phyloP scores from a whole-genome alignment of 768 basidiomycete genomes.

The Leccinum arenicola region DNA sequence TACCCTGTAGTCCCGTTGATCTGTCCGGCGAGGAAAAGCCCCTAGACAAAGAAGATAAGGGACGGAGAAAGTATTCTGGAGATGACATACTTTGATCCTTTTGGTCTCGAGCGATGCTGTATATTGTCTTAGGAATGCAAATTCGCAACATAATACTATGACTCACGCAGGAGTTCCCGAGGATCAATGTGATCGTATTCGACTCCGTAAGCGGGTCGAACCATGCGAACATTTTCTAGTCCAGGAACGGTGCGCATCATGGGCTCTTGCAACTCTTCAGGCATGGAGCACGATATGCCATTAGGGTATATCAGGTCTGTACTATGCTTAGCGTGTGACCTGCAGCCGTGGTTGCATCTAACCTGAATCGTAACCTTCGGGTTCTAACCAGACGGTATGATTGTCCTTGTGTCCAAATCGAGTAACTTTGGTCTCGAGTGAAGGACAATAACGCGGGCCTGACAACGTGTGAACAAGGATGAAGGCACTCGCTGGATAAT shows the following conservation, averaged over 20 bases:
- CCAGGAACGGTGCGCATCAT: constrained; percentile 86
- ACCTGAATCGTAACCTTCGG: constrained; percentile 91
- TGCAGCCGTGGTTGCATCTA: background rate
- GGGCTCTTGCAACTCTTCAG: constrained; percentile 77
- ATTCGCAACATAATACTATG: background rate
- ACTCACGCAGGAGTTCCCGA: constrained; percentile 70
- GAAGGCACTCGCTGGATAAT: background rate
- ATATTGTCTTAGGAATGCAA: background rate
- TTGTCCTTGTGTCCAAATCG: constrained; percentile 69
- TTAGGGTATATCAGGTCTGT: constrained; percentile 87
- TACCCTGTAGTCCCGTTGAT: constrained; percentile 95
- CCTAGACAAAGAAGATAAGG: constrained; percentile 38
- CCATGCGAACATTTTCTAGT: constrained; percentile 80
- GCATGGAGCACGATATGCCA: constrained; percentile 84
- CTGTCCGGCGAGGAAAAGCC: constrained; percentile 85
- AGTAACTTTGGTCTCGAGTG: constrained; percentile 81
- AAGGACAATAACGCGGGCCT: constrained; percentile 93
- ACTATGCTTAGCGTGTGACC: background rate
- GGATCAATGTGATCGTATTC: constrained; percentile 93
- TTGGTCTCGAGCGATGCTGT: constrained; percentile 84
- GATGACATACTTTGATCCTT: constrained; percentile 55
- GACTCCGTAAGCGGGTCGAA: constrained; percentile 86
- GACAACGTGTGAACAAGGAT: background rate
- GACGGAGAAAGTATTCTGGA: background rate
- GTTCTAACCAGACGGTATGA: constrained; percentile 87